These are phyloP conservation scores for Adansonia grandidieri DNA, from an alignment of 441 rosid species.

Conservation along the genomic window DNA sequence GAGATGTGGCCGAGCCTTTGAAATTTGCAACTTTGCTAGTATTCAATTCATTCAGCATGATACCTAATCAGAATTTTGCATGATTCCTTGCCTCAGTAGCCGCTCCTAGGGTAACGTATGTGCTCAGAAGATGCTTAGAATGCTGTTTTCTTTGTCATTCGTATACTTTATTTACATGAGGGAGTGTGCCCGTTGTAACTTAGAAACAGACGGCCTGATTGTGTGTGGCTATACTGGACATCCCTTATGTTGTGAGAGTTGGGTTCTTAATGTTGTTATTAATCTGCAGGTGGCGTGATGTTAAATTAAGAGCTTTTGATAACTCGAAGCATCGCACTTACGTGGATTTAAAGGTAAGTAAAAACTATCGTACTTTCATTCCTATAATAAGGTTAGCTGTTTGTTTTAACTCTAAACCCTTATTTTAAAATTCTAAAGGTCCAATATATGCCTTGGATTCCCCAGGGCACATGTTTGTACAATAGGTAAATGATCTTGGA, in stretches of 20 bases:
- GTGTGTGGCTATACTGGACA: not conserved
- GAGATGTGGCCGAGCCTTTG: not conserved
- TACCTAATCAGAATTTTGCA: not conserved
- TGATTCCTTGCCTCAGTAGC: conserved; percentile 9
- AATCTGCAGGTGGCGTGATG: conserved; percentile 89
- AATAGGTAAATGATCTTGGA: conserved; percentile 37
- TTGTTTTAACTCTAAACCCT: not conserved
- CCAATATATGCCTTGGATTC: conserved; percentile 26
- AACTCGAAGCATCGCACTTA: conserved; percentile 94
- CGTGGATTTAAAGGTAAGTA: conserved; percentile 88
- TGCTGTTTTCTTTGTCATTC: conserved; percentile 3
- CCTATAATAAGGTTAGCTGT: conserved; percentile 2
- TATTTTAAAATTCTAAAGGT: conserved; percentile 3
- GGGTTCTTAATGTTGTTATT: conserved; percentile 17
- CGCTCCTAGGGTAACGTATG: not conserved
- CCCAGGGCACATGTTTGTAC: conserved; percentile 28
- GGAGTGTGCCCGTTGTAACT: not conserved
- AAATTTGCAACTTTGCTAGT: conserved; percentile 2
- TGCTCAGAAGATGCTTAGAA: not conserved
- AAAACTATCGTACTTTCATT: not conserved
- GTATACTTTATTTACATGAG: not conserved
- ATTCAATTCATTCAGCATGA: not conserved
- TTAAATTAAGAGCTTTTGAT: conserved; percentile 81
- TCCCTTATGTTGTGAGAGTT: not conserved
- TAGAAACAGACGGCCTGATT: conserved; percentile 7